phyloP scores from a whole-genome alignment of 129 eudicot genomes.

The Flaveria ramosissima region DNA sequence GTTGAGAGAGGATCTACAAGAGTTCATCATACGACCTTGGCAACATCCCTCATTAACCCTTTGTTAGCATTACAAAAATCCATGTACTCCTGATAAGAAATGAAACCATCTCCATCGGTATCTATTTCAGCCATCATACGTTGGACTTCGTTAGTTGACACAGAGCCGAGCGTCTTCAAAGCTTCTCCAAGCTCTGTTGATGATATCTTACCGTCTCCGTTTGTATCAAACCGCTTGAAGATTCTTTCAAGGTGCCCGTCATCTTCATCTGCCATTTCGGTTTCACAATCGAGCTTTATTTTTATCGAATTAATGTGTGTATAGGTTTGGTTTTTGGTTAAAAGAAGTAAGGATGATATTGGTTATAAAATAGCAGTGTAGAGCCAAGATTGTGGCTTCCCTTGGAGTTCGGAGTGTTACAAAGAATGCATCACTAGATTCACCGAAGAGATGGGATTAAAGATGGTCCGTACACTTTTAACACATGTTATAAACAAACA shows the following conservation, averaged over 20 bases:
- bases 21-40: slow-evolving; percentile 63
- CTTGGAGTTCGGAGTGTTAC: slow-evolving; percentile 35
- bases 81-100: slow-evolving; percentile 73
- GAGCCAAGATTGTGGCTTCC: slow-evolving; percentile 34
- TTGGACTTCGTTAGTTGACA: slow-evolving; percentile 60
- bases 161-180: slow-evolving; percentile 69
- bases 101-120: slow-evolving; percentile 75
- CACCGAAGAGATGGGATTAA: slow-evolving; percentile 28
- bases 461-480: slow-evolving; percentile 23
- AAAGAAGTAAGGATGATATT: not conserved
- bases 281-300: not conserved
- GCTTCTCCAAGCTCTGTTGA: slow-evolving; percentile 84
- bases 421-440: slow-evolving; percentile 28
- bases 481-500: not conserved
- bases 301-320: not conserved
- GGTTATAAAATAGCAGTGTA: slow-evolving; percentile 35
- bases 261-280: slow-evolving; percentile 66
- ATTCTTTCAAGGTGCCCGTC: slow-evolving; percentile 63
- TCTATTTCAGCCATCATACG: slow-evolving; percentile 84
- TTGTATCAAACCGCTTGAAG: slow-evolving; percentile 78
- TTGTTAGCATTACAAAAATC: slow-evolving; percentile 65
- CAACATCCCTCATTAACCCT: slow-evolving; percentile 83
- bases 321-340: slow-evolving; percentile 7
- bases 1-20: not conserved
- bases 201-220: slow-evolving; percentile 87